These are phyloP conservation scores for Magnusiomyces magnusii DNA, from an alignment of 1,139 yeast species.

Conservation along the genomic window DNA sequence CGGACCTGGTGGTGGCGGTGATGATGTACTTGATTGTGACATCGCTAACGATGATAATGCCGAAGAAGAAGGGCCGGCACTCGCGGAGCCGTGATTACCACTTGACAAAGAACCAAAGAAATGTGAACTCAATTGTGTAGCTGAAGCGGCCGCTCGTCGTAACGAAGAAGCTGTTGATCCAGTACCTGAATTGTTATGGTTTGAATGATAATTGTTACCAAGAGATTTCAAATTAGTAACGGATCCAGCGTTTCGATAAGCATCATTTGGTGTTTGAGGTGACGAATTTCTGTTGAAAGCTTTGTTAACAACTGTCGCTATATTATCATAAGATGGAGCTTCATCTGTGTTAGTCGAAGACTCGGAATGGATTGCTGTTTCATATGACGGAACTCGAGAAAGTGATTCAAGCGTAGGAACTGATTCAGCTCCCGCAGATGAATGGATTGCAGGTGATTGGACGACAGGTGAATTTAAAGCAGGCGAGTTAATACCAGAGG, in stretches of 20 bases:
- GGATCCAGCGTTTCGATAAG: background rate
- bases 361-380: constrained; percentile 47
- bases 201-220: background rate
- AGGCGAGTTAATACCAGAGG: background rate
- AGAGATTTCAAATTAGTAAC: background rate
- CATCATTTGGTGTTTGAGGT: background rate
- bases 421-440: background rate
- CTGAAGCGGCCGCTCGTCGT: background rate
- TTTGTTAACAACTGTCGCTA: background rate
- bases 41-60: background rate
- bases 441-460: background rate
- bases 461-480: background rate
- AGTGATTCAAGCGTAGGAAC: constrained; percentile 25
- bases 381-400: constrained; percentile 75
- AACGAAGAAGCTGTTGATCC: background rate
- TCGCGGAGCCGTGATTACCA: background rate
- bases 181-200: background rate
- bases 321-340: constrained; percentile 29
- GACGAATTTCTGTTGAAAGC: background rate
- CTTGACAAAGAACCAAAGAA: background rate
- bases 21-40: background rate
- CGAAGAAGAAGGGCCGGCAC: background rate
- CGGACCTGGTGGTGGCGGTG: background rate
- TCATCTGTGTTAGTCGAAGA: constrained; percentile 23
- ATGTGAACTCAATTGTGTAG: background rate